Conservation (phyloP, 306 rosid species). For the Cicer bijugum region DNA sequence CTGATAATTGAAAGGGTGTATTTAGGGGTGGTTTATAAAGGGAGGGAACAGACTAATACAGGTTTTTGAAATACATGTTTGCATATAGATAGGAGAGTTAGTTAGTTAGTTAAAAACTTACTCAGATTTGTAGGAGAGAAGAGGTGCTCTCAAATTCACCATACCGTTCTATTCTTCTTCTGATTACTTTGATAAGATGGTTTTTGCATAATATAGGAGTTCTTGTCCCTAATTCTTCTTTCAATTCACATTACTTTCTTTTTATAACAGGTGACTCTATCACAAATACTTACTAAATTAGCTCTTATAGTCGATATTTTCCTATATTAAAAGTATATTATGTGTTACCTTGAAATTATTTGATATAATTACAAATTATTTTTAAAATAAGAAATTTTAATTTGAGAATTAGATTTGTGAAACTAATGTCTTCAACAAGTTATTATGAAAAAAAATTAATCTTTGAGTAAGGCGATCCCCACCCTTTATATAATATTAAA, state of each 20-base stretch:
- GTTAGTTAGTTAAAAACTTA: not conserved
- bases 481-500: no score
- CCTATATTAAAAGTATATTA: no score
- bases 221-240: not conserved
- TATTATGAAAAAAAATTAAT: no score
- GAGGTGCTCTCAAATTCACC: not conserved
- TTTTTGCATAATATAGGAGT: no score
- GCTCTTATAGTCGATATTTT: not conserved
- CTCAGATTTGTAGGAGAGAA: not conserved
- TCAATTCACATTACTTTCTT: not conserved
- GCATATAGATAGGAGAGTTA: not conserved
- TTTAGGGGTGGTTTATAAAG: not conserved
- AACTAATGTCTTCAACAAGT: no score
- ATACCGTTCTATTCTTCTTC: no score
- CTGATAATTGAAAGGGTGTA: not conserved
- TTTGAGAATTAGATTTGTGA: no score
- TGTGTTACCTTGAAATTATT: no score
- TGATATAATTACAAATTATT: no score
- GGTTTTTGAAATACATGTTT: not conserved
- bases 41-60: not conserved
- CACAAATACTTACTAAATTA: not conserved
- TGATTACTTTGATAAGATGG: no score
- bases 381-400: no score
- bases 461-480: no score
- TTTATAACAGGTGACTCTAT: not conserved